A percentile compares a stretch with the other conserved stretches of the same genome.
Conservation (phyloP, 164 flowering plant genomes). For the Echeveria elegans region DNA sequence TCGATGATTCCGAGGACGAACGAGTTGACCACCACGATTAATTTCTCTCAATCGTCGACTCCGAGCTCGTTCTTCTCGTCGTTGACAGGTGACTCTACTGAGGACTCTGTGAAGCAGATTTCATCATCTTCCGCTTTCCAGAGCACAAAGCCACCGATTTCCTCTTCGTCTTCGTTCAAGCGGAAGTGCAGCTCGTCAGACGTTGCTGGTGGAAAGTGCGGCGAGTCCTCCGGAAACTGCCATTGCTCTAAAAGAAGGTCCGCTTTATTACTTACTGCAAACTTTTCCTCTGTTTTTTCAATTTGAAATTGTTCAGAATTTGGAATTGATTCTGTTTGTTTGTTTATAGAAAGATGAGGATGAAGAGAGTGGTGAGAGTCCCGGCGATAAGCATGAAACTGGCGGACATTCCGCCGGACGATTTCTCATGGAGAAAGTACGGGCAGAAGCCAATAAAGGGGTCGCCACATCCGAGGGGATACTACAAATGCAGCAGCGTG, state of each 20-base stretch:
- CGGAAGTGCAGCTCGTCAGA: constrained; percentile 6
- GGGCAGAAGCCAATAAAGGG: constrained; percentile 98
- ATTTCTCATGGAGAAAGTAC: constrained; percentile 92
- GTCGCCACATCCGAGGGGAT: constrained; percentile 95
- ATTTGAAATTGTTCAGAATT: too few species aligned
- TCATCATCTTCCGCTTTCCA: constrained; percentile 23
- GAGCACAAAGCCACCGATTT: constrained; percentile 8
- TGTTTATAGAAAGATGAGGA: constrained; percentile 44
- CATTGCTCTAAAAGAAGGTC: constrained; percentile 90
- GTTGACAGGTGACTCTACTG: constrained; percentile 2
- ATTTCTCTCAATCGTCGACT: background rate
- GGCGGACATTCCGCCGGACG: constrained; percentile 93
- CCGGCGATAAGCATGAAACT: constrained; percentile 87
- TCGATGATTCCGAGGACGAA: background rate
- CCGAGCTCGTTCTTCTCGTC: constrained; percentile 6
- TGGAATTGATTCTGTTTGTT: background rate
- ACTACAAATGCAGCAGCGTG: constrained; percentile 90
- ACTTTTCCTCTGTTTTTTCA: background rate
- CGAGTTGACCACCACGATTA: background rate
- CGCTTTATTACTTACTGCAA: background rate
- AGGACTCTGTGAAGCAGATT: constrained; percentile 11
- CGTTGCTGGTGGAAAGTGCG: constrained; percentile 10
- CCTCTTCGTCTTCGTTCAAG: constrained; percentile 7
- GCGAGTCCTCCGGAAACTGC: constrained; percentile 45
- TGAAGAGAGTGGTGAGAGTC: constrained; percentile 73